Percentiles rank a stretch among this genome's conserved stretches.
These are phyloP conservation scores for Boletus rex-veris DNA, from an alignment of 768 basidiomycete species.

Conservation along the genomic window DNA sequence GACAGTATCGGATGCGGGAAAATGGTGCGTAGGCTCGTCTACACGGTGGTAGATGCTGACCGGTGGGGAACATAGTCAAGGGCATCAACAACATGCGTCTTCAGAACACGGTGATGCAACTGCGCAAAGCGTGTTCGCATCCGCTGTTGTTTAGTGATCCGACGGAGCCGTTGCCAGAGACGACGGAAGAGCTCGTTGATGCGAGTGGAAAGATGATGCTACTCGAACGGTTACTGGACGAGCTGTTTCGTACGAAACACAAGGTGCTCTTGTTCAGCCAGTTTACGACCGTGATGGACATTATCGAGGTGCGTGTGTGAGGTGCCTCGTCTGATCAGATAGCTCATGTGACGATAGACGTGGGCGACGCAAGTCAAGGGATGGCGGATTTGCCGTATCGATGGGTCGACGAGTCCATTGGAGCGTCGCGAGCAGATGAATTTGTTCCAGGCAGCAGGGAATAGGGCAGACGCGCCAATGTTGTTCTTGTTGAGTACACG, in stretches of 20 bases:
- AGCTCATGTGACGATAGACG: conserved; percentile 24
- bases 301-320: conserved; percentile 70
- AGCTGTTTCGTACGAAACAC: conserved; percentile 74
- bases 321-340: background rate
- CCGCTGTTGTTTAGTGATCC: conserved; percentile 75
- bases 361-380: conserved; percentile 86
- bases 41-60: background rate
- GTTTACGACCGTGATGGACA: conserved; percentile 94
- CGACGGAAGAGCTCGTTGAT: conserved; percentile 79
- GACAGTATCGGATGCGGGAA: conserved; percentile 54
- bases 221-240: conserved; percentile 81
- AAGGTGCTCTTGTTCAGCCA: conserved; percentile 89
- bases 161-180: conserved; percentile 35
- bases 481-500: conserved; percentile 90
- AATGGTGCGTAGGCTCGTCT: conserved; percentile 47
- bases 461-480: conserved; percentile 57
- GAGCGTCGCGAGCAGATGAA: conserved; percentile 85
- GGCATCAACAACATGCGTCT: conserved; percentile 90
- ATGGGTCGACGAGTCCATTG: conserved; percentile 78
- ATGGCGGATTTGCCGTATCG: conserved; percentile 87
- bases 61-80: conserved; percentile 49
- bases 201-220: conserved; percentile 98
- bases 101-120: conserved; percentile 95
- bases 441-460: conserved; percentile 71
- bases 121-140: conserved; percentile 94